Evolutionary conservation across 2,329 filamentous ascomycete genomes (phyloP), one percentile per base, ranked within the genome.

Genomic region (Metarhizium robertsii): DNA sequence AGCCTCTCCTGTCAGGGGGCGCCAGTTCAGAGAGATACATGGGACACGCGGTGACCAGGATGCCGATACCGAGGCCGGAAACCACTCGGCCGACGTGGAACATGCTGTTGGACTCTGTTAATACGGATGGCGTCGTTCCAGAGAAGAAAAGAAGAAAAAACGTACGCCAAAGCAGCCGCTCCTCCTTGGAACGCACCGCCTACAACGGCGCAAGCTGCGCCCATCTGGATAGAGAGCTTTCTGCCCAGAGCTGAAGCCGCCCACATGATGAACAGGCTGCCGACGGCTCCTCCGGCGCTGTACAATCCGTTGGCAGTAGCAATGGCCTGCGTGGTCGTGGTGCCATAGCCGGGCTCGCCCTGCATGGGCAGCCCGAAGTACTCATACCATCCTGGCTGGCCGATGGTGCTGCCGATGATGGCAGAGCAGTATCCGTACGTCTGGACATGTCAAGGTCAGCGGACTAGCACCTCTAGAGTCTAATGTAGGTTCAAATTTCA

Each of bases 341-440:
- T 67, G n/a, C 63, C 69, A 58, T 79, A 78, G 52, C 75, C 76
- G 0, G 66, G 65, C 54, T 76, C 68, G 13, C 71, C 73, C 36
- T 71, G 63, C 11, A 57, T 58, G 0, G 76, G 76, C 10, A 79
- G 69, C 47, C 74, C 60, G 61, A 80, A 79, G 64, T 73, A 79
- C 18, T 62, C 57, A 60, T 77, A 79, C 75, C 75, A 79, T 58
- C 76, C 76, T 3, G 76, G 75, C 54, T 79, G 76, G 8, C 77
- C 77, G 53, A 79, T 78, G 16, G 76, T 79, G 55, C 74, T 76
- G 43, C 71, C 69, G 42, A 79, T 79, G 42, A 79, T 72, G 2
- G 76, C 77, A 8, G 76, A 69, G 53, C 71, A 74, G 59, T 79
- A 79, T 25, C 77, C 76, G 58, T 79, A 79, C 13, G 43, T 46